A percentile compares a stretch with the other conserved stretches of the same genome.
Conservation (phyloP, 108 stramenopile species). For the Chaetoceros tenuissimus region DNA sequence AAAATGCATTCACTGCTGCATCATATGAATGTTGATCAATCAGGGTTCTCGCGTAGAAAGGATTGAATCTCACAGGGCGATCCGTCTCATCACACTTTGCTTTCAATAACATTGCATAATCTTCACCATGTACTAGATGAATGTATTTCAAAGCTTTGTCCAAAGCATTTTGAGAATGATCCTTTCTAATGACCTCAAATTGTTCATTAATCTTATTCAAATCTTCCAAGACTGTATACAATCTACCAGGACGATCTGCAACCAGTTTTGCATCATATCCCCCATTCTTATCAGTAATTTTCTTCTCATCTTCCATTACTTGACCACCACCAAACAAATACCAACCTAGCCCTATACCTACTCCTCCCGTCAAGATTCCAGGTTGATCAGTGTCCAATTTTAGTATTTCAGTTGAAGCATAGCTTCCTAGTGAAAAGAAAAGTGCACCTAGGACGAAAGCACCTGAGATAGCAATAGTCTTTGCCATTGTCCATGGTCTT, state of each 20-base stretch:
- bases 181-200: background rate
- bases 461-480: slow-evolving; percentile 5
- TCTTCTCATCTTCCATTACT: slow-evolving; percentile 5
- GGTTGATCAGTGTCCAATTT: slow-evolving; percentile 2
- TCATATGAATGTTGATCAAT: slow-evolving; percentile 12
- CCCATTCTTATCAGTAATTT: slow-evolving; percentile 6
- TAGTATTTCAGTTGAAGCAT: background rate
- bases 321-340: slow-evolving; percentile 2
- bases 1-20: slow-evolving; percentile 8
- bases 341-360: slow-evolving; percentile 7
- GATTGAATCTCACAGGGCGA: slow-evolving; percentile 9
- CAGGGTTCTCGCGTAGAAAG: slow-evolving; percentile 4
- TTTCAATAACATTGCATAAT: slow-evolving; percentile 6
- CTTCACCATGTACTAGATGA: slow-evolving; percentile 3
- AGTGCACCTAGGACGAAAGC: background rate
- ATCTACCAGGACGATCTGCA: slow-evolving; percentile 6
- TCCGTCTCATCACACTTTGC: slow-evolving; percentile 1
- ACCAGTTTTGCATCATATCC: slow-evolving; percentile 14
- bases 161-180: slow-evolving; percentile 1
- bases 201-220: background rate
- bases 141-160: slow-evolving; percentile 1
- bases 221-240: slow-evolving; percentile 4
- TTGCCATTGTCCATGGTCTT: slow-evolving; percentile 9
- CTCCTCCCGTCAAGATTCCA: background rate
- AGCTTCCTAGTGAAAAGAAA: background rate